A percentile compares a stretch with the other conserved stretches of the same genome.
Conservation (phyloP, 345 rosid species). For the Geranium brycei region DNA sequence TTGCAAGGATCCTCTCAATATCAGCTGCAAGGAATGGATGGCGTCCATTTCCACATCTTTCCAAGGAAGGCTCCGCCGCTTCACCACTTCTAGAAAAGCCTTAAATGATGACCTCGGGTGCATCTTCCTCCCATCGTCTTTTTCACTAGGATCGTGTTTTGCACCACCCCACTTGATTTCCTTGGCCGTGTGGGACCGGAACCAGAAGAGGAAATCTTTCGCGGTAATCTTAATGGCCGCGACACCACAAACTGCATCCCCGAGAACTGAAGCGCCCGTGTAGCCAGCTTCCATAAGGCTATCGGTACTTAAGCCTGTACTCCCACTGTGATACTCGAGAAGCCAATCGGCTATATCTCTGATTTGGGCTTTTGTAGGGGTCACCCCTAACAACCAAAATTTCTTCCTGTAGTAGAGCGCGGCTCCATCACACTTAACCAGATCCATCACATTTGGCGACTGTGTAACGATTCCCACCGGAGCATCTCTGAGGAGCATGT, state of each 20-base stretch:
- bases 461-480: slow-evolving; percentile 66
- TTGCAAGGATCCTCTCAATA: slow-evolving; percentile 55
- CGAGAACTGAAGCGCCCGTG: slow-evolving; percentile 52
- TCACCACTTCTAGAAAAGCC: slow-evolving; percentile 71
- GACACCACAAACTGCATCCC: slow-evolving; percentile 65
- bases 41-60: slow-evolving; percentile 85
- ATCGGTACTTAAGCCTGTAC: slow-evolving; percentile 62
- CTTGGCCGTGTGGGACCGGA: slow-evolving; percentile 64
- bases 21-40: slow-evolving; percentile 72
- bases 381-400: slow-evolving; percentile 56
- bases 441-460: slow-evolving; percentile 79
- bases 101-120: slow-evolving; percentile 83
- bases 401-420: slow-evolving; percentile 52
- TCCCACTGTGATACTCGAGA: slow-evolving; percentile 41
- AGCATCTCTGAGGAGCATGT: slow-evolving; percentile 77
- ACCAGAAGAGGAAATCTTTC: slow-evolving; percentile 75
- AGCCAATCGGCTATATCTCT: slow-evolving; percentile 60
- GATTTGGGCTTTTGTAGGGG: slow-evolving; percentile 61
- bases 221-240: slow-evolving; percentile 47
- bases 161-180: slow-evolving; percentile 91
- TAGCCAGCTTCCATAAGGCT: slow-evolving; percentile 84
- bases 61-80: slow-evolving; percentile 62
- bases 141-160: slow-evolving; percentile 53
- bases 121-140: slow-evolving; percentile 62
- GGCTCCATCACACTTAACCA: slow-evolving; percentile 78